Percentiles rank a stretch among this genome's conserved stretches.
phyloP scores from a whole-genome alignment of 352 stramenopile species.

The Pythium aphanidermatum region DNA sequence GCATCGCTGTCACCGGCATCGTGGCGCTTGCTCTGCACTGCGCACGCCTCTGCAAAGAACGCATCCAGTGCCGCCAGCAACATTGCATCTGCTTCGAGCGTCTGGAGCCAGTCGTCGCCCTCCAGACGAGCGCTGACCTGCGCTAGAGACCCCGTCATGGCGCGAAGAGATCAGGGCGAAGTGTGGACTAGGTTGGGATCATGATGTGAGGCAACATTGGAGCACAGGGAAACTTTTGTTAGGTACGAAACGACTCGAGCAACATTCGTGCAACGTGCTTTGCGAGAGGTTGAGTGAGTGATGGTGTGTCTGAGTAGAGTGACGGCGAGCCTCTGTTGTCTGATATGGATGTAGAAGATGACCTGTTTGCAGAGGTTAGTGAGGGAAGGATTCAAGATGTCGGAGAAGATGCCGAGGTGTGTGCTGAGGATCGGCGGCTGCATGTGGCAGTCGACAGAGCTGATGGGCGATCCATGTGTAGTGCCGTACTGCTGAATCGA shows the following conservation, averaged over 20 bases:
- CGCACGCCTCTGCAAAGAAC: conserved; percentile 16
- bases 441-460: no score
- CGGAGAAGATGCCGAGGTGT: conserved; percentile 1
- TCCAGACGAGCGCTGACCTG: conserved; percentile 6
- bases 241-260: conserved; percentile 11
- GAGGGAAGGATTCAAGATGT: not conserved
- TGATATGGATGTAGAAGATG: conserved; percentile 2
- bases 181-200: not conserved
- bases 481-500: conserved; percentile 27
- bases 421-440: no score
- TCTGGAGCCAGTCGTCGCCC: conserved; percentile 14
- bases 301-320: conserved; percentile 1
- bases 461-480: not conserved
- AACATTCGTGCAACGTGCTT: conserved; percentile 20
- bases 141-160: conserved; percentile 8
- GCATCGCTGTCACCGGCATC: conserved; percentile 1
- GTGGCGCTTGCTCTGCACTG: conserved; percentile 9
- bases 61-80: conserved; percentile 24
- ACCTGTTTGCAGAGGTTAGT: not conserved
- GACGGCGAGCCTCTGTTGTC: conserved; percentile 4
- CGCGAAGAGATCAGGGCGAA: no score
- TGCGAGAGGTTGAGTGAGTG: conserved; percentile 2
- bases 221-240: not conserved
- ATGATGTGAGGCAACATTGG: not conserved
- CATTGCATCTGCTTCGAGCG: not conserved